These are phyloP conservation scores for Begonia peltatifolia DNA, from an alignment of 306 rosid genomes.

Conservation along the genomic window DNA sequence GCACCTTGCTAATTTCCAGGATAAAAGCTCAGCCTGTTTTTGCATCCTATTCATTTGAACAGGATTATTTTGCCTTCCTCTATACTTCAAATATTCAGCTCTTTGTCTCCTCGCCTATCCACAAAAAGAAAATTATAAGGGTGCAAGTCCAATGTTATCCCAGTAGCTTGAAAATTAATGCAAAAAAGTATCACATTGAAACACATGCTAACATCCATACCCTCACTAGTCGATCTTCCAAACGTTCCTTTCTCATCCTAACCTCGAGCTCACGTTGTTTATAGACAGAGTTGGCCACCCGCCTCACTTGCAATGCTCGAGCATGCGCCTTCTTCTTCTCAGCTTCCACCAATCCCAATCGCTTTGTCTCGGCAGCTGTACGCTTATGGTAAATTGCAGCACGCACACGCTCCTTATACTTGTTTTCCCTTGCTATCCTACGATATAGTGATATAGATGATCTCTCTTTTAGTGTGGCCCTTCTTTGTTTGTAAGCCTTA, in stretches of 20 bases:
- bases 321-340: slow-evolving; percentile 80
- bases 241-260: slow-evolving; percentile 55
- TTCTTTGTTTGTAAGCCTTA: slow-evolving; percentile 66
- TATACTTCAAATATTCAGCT: slow-evolving; percentile 77
- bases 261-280: slow-evolving; percentile 87
- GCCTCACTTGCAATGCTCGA: slow-evolving; percentile 54
- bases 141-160: slow-evolving; percentile 1
- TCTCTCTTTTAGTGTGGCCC: slow-evolving; percentile 79
- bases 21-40: slow-evolving; percentile 67
- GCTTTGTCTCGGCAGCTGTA: slow-evolving; percentile 77
- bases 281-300: slow-evolving; percentile 64
- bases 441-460: slow-evolving; percentile 65
- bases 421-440: slow-evolving; percentile 71
- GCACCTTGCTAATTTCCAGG: slow-evolving; percentile 69
- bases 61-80: slow-evolving; percentile 45
- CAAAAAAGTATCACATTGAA: slow-evolving; percentile 6
- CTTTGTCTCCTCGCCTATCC: slow-evolving; percentile 74
- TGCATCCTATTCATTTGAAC: slow-evolving; percentile 30
- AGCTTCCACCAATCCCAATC: slow-evolving; percentile 63
- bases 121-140: slow-evolving; percentile 5
- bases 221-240: slow-evolving; percentile 89
- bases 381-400: slow-evolving; percentile 84
- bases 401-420: slow-evolving; percentile 74
- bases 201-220: slow-evolving; percentile 19
- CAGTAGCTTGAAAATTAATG: background rate